Evolutionary conservation across 2,329 filamentous ascomycete genomes (phyloP), one percentile per base, ranked within the genome.

Genomic region (Aaosphaeria pasadenensis): DNA sequence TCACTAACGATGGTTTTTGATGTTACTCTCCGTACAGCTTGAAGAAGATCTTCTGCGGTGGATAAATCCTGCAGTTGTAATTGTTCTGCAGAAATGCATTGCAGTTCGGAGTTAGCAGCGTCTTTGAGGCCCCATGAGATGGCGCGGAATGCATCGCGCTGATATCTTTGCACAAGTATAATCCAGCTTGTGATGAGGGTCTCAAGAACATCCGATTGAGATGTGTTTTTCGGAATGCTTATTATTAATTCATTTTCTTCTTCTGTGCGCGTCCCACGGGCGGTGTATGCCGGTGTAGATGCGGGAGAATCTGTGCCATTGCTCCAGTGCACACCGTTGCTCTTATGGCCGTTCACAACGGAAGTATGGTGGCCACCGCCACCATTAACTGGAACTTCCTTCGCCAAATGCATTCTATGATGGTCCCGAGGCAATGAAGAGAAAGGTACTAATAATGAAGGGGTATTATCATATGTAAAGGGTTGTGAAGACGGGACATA

Each of bases 161-260:
- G 64, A 42, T 68, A 68, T 30, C 64, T 54, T 24, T 66, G 54
- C 6, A 67, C 44, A 11, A 67, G 52, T 32, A 66, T 49, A 5
- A 60, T 52, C 66, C 66, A 69, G 3, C 58, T 59, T 31, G 63
- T 57, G n/a, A 67, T 50, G n/a, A 65, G 44, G 1, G 50, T 54
- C 11, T 64, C 56, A 35, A 67, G 41, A 6, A 58, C 40, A 7
- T 24, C 17, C 17, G 17, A 24, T 24, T 24, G 17, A 24, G 17
- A 24, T 24, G 17, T 24, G 17, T 3, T 24, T 24, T 24, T 24
- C 17, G 17, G 17, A 24, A 24, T 24, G 17, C 17, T 24, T 24
- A 24, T 24, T 24, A 24, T 24, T 24, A 24, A 24, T 24, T 24
- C 17, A 24, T 24, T 24, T 3, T 24, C 17, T 24, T 24, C 17